Percentiles rank a stretch among this genome's conserved stretches.
Evolutionary conservation across 306 rosid species (phyloP).

Genomic region (Astragalus glycyphyllos): DNA sequence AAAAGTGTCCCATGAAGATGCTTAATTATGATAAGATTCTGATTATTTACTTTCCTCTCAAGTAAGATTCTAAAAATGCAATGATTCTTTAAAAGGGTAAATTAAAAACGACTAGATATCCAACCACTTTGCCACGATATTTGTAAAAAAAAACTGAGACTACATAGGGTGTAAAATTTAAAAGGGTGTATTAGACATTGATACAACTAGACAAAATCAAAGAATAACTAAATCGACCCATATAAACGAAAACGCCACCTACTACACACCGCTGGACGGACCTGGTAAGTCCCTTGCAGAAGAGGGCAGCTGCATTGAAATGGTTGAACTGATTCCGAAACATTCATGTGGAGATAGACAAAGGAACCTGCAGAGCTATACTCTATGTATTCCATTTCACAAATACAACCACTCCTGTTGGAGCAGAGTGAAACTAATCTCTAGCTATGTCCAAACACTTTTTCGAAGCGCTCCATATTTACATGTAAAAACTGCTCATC

Average conservation of each 20-base stretch:
- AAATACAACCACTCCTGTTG: slow-evolving; percentile 38
- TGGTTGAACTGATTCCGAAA: slow-evolving; percentile 41
- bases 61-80: slow-evolving; percentile 55
- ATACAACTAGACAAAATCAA: slow-evolving; percentile 58
- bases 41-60: slow-evolving; percentile 52
- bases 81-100: slow-evolving; percentile 37
- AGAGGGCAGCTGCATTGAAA: slow-evolving; percentile 45
- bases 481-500: slow-evolving; percentile 56
- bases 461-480: slow-evolving; percentile 45
- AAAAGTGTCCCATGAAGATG: background rate
- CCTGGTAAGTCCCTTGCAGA: slow-evolving; percentile 53
- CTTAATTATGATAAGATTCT: slow-evolving; percentile 25
- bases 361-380: slow-evolving; percentile 52
- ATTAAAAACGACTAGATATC: slow-evolving; percentile 35
- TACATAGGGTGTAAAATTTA: slow-evolving; percentile 48
- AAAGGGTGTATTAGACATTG: slow-evolving; percentile 38
- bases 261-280: slow-evolving; percentile 42
- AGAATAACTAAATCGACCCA: slow-evolving; percentile 62
- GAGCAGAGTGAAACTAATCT: slow-evolving; percentile 44
- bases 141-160: slow-evolving; percentile 53
- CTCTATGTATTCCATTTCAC: slow-evolving; percentile 49
- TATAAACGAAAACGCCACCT: slow-evolving; percentile 40
- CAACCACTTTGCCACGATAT: slow-evolving; percentile 52
- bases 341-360: slow-evolving; percentile 31
- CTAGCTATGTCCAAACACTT: slow-evolving; percentile 40